These are phyloP conservation scores for Phytophthora sp. DNA, from an alignment of 352 stramenopile species.

Conservation along the genomic window DNA sequence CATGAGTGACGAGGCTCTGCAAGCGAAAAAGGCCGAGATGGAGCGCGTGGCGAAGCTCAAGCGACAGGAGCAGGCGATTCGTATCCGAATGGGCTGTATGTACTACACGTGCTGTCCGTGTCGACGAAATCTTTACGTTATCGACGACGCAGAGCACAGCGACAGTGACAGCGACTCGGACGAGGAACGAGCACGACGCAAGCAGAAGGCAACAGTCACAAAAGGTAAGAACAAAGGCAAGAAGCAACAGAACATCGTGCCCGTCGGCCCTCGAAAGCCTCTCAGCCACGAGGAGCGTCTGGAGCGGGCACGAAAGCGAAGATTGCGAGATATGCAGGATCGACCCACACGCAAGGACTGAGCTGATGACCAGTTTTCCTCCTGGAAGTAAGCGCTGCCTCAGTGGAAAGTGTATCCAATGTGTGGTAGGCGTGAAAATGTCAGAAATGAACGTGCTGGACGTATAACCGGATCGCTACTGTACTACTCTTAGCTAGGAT, in stretches of 20 bases:
- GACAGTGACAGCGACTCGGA: constrained; percentile 47
- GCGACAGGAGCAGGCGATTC: constrained; percentile 59
- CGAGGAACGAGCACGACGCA: constrained; percentile 32
- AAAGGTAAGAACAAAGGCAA: constrained; percentile 38
- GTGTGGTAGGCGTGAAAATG: too few species aligned
- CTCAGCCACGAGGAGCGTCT: constrained; percentile 74
- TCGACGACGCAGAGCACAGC: constrained; percentile 49
- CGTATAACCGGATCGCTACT: too few species aligned
- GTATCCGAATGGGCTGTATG: constrained; percentile 72
- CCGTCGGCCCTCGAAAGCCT: constrained; percentile 59
- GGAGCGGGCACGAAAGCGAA: constrained; percentile 64
- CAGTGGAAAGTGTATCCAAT: too few species aligned
- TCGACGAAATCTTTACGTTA: constrained; percentile 57
- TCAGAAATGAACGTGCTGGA: too few species aligned
- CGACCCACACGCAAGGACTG: constrained; percentile 63
- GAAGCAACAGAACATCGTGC: constrained; percentile 62
- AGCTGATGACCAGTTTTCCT: too few species aligned
- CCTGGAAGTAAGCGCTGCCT: too few species aligned
- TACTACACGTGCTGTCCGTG: constrained; percentile 75
- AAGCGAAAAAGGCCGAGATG: constrained; percentile 37
- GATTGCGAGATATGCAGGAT: constrained; percentile 74
- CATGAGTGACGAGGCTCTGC: constrained; percentile 38
- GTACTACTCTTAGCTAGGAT: too few species aligned
- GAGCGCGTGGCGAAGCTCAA: constrained; percentile 47
- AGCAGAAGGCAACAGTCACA: constrained; percentile 11